A percentile compares a stretch with the other conserved stretches of the same genome.
phyloP scores from a whole-genome alignment of 768 basidiomycete genomes.

The Tulasnella calospora region DNA sequence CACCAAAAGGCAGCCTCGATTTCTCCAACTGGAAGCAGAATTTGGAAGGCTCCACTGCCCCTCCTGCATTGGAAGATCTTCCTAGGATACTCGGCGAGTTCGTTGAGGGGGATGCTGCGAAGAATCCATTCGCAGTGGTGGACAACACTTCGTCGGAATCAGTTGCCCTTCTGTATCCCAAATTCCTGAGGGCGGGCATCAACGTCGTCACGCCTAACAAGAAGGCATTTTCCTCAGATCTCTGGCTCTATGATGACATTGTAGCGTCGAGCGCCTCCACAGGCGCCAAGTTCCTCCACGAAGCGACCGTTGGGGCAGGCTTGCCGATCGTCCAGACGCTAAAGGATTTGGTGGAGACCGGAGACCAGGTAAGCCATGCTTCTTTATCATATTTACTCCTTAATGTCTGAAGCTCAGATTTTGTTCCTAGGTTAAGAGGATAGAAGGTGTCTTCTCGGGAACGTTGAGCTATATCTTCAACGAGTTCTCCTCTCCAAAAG shows the following conservation, averaged over 20 bases:
- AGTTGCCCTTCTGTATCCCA: slow-evolving; percentile 77
- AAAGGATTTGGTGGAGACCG: slow-evolving; percentile 86
- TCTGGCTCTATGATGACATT: slow-evolving; percentile 65
- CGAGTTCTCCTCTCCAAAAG: slow-evolving; percentile 70
- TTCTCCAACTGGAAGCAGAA: slow-evolving; percentile 46
- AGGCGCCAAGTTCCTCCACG: slow-evolving; percentile 70
- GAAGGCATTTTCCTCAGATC: slow-evolving; percentile 81
- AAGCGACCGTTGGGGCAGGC: slow-evolving; percentile 94
- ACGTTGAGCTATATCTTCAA: slow-evolving; percentile 99
- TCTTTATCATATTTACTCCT: background rate
- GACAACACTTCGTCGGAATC: slow-evolving; percentile 88
- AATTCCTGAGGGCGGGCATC: slow-evolving; percentile 70
- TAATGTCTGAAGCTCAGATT: background rate
- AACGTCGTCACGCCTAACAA: slow-evolving; percentile 96
- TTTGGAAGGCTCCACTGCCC: slow-evolving; percentile 46
- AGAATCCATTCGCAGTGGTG: slow-evolving; percentile 62
- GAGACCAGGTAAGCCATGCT: slow-evolving; percentile 64
- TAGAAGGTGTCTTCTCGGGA: slow-evolving; percentile 96
- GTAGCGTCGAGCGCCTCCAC: slow-evolving; percentile 52
- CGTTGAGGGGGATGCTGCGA: slow-evolving; percentile 43
- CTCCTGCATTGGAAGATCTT: slow-evolving; percentile 39
- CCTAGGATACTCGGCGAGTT: slow-evolving; percentile 43
- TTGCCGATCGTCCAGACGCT: slow-evolving; percentile 87
- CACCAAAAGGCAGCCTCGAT: slow-evolving; percentile 40
- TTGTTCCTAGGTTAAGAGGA: slow-evolving; percentile 62